A percentile compares a stretch with the other conserved stretches of the same genome.
These are phyloP conservation scores for Fusarium citri DNA, from an alignment of 2,329 filamentous ascomycete genomes.

Conservation along the genomic window DNA sequence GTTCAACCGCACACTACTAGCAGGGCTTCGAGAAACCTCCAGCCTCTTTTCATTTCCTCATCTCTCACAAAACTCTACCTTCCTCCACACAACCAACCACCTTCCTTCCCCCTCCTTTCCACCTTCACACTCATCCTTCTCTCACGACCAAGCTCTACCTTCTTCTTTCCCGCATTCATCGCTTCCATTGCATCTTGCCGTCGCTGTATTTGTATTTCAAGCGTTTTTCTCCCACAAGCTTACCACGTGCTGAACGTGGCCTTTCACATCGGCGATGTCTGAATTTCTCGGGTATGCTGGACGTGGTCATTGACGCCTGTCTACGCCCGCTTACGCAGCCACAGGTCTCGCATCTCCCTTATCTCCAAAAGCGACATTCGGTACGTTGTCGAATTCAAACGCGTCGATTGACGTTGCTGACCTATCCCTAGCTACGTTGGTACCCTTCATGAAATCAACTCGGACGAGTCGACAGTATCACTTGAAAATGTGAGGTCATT, in stretches of 20 bases:
- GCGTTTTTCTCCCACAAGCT: conserved; percentile 44
- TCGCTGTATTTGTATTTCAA: conserved; percentile 38
- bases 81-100: conserved; percentile 46
- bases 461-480: conserved; percentile 94
- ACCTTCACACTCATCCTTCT: conserved; percentile 25
- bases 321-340: conserved; percentile 49
- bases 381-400: conserved; percentile 62
- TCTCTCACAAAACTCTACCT: conserved; percentile 51
- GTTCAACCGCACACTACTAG: conserved; percentile 36
- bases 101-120: conserved; percentile 38
- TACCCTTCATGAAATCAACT: conserved; percentile 97
- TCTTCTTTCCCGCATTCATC: conserved; percentile 26
- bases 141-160: conserved; percentile 17
- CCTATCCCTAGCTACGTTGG: conserved; percentile 82
- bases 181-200: conserved; percentile 34
- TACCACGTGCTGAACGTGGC: conserved; percentile 58
- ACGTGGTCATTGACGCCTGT: conserved; percentile 44
- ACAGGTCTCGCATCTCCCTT: conserved; percentile 91
- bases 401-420: conserved; percentile 47
- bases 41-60: conserved; percentile 48
- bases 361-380: conserved; percentile 98
- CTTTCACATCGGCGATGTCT: conserved; percentile 60
- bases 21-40: conserved; percentile 46
- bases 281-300: conserved; percentile 68
- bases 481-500: conserved; percentile 96